Percentiles rank a stretch among this genome's conserved stretches.
These are phyloP conservation scores for Scheffersomyces titani DNA, from an alignment of 1,139 yeast genomes.

Conservation along the genomic window DNA sequence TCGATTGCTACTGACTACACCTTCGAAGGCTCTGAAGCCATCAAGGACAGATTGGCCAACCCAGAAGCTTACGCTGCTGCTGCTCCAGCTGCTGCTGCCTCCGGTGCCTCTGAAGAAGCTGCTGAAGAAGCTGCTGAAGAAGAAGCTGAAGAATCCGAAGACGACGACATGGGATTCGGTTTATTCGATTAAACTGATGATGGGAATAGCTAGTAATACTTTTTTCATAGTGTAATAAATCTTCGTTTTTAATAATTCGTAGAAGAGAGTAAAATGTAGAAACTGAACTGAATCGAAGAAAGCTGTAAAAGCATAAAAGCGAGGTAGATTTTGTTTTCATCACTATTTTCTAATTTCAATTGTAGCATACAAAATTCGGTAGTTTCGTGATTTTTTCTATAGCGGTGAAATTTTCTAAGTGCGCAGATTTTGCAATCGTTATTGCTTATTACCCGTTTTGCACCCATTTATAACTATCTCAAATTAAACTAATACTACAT, in stretches of 20 bases:
- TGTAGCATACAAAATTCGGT: no score
- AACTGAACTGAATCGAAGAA: neutral
- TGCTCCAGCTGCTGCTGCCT: slow-evolving; percentile 94
- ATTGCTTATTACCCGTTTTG: neutral
- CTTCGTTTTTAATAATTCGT: neutral
- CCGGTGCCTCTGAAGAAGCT: slow-evolving; percentile 74
- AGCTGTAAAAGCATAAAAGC: neutral
- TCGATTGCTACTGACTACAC: slow-evolving; percentile 99
- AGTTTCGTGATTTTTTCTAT: neutral
- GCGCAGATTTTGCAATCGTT: neutral
- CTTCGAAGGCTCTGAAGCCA: slow-evolving; percentile 98
- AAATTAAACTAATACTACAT: neutral
- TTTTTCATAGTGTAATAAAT: neutral
- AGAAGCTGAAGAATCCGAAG: slow-evolving; percentile 72
- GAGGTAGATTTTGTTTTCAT: neutral
- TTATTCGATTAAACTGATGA: slow-evolving; percentile 79
- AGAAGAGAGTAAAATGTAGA: neutral
- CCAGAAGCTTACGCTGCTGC: slow-evolving; percentile 97
- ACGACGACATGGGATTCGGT: slow-evolving; percentile 98
- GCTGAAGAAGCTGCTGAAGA: slow-evolving; percentile 64
- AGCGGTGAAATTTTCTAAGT: neutral
- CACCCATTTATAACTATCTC: neutral
- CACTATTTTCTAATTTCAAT: no score
- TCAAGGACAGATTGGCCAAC: slow-evolving; percentile 92
- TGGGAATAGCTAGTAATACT: neutral